These are phyloP conservation scores for Lycium ferocissimum DNA, from an alignment of 257 asterid species.

Conservation along the genomic window DNA sequence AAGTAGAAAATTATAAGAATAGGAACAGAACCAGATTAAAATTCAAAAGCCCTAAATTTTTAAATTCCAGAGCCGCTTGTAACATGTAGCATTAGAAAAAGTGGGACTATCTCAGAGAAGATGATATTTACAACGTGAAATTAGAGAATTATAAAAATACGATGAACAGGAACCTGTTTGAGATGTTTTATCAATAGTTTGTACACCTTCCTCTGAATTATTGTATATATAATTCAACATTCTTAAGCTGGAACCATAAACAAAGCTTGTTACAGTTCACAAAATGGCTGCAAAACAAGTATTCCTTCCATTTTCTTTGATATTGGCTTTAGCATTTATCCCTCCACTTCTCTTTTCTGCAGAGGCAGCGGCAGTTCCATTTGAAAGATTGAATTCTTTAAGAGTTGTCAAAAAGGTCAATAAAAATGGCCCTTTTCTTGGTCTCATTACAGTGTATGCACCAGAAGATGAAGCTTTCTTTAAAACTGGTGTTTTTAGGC, in stretches of 20 bases:
- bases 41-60: too few relatives aligned
- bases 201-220: background rate
- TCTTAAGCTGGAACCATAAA: background rate
- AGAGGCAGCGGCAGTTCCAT: conserved; percentile 38
- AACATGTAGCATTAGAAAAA: too few relatives aligned
- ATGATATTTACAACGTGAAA: background rate
- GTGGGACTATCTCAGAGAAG: too few relatives aligned
- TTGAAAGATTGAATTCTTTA: conserved; percentile 30
- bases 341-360: conserved; percentile 35
- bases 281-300: conserved; percentile 26
- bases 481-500: conserved; percentile 45
- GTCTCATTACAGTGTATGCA: conserved; percentile 57
- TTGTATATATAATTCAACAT: background rate
- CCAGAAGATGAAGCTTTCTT: conserved; percentile 66
- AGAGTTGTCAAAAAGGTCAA: conserved; percentile 39
- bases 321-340: background rate
- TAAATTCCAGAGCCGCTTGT: too few relatives aligned
- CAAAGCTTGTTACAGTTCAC: conserved; percentile 4
- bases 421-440: conserved; percentile 57
- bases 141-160: background rate
- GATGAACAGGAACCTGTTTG: background rate
- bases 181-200: background rate
- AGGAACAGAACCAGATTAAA: too few relatives aligned
- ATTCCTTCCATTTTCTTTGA: background rate
- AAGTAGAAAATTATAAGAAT: too few relatives aligned